These are phyloP conservation scores for Nasturtium officinale DNA, from an alignment of 345 rosid species.

Conservation along the genomic window DNA sequence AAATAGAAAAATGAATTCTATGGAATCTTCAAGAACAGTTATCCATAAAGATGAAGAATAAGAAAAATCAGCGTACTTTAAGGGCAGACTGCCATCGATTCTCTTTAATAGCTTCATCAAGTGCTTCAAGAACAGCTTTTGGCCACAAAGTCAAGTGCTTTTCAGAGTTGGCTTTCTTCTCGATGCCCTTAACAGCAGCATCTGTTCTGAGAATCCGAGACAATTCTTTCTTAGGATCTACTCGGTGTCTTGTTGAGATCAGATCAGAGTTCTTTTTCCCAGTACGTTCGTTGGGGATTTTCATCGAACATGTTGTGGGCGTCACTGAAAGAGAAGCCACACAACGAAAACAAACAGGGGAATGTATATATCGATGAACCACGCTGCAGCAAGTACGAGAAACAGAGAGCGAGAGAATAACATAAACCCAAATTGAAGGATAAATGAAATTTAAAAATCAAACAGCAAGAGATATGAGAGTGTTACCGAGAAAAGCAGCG, in stretches of 20 bases:
- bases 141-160: constrained; percentile 79
- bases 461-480: constrained; percentile 2
- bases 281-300: constrained; percentile 40
- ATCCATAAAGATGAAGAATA: background rate
- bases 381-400: background rate
- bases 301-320: constrained; percentile 46
- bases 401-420: background rate
- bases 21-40: background rate
- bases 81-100: constrained; percentile 71
- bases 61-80: constrained; percentile 47
- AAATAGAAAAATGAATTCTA: constrained; percentile 4
- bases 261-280: constrained; percentile 32
- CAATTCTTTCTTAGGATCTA: constrained; percentile 55
- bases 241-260: constrained; percentile 44
- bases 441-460: background rate
- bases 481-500: constrained; percentile 21
- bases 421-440: background rate
- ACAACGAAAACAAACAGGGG: background rate
- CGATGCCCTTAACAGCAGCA: constrained; percentile 64
- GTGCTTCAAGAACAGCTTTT: constrained; percentile 84
- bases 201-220: constrained; percentile 71
- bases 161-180: constrained; percentile 69
- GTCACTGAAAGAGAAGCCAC: constrained; percentile 21
- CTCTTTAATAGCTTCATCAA: constrained; percentile 64
- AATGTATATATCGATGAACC: constrained; percentile 23